These are phyloP conservation scores for Tuber borchii DNA, from an alignment of 495 filamentous ascomycete species.

Conservation along the genomic window DNA sequence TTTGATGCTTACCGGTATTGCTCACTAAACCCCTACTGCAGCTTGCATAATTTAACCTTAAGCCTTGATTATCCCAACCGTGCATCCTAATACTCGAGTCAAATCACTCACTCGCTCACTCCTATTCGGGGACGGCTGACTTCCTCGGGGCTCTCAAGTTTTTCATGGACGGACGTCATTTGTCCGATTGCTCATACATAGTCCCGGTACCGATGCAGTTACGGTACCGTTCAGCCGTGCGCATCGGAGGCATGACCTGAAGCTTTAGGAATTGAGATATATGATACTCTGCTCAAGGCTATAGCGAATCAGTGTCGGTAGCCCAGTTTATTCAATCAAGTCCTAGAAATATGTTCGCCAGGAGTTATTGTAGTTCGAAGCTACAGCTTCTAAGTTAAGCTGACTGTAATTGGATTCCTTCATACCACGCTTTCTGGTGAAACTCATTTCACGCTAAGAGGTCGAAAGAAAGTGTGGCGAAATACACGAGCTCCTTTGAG, in stretches of 20 bases:
- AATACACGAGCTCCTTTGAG: no score
- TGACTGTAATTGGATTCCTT: neutral
- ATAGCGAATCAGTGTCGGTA: neutral
- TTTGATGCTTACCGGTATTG: neutral
- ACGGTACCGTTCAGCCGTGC: neutral
- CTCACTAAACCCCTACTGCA: slow-evolving; percentile 7
- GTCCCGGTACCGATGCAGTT: neutral
- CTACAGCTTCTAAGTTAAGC: neutral
- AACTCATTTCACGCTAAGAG: no score
- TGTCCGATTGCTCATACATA: neutral
- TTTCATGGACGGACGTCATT: neutral
- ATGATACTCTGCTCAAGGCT: neutral
- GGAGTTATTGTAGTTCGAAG: neutral
- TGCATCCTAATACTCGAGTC: neutral
- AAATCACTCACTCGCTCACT: neutral
- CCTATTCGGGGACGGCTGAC: neutral
- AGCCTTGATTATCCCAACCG: neutral
- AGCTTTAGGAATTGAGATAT: neutral
- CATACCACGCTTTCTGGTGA: neutral
- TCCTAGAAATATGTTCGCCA: neutral
- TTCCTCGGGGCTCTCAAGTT: neutral
- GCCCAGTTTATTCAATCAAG: neutral
- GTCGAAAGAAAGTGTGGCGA: no score
- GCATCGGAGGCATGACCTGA: neutral
- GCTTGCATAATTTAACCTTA: neutral